Evolutionary conservation across 2,329 filamentous ascomycete species (phyloP), one percentile per base, ranked within the genome.

Genomic region (Colletotrichum caudatum): DNA sequence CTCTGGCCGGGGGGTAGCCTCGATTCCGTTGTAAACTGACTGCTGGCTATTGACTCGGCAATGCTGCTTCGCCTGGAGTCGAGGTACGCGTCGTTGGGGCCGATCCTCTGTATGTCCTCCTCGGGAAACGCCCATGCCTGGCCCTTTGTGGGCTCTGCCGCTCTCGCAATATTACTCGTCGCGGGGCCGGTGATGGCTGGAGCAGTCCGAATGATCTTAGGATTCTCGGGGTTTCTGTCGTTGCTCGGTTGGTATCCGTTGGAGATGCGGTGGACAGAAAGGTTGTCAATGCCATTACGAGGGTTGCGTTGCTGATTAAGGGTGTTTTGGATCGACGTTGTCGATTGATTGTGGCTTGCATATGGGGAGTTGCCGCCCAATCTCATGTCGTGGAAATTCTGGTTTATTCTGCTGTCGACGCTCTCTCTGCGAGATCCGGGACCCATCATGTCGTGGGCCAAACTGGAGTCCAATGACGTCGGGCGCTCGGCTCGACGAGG

Each of bases 81-180:
- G 56, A 88, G 82, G 48, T 89, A 89, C 59, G 84, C 82, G 75
- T 78, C 80, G 78, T 80, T 77, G 85, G 86, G 46, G 81, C 83
- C 69, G 78, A 86, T 78, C 66, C 86, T 82, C 70, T 88, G 85
- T 64, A 91, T 88, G 65, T 92, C 90, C 67, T 92, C 90, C 77
- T 94, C 93, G 1, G 93, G 93, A 76, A 95, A 95, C 75, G 93
- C 93, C 93, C 93, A 95, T 5, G 93, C 91, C 79, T 92, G 93
- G 78, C 93, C 93, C 80, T 94, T 94, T 14, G 92, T 95, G 6
- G 93, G 93, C 78, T 94, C 92, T 39, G 92, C 91, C 50, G 93
- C 93, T 75, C 84, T 91, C 77, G 89, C 92, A 83, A 87, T 93
- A 77, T 84, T 89, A 81, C 86, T 88, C 64, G 84, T 90, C 74